phyloP scores from a whole-genome alignment of 208 protist species.

The Leishmania gerbilli region DNA sequence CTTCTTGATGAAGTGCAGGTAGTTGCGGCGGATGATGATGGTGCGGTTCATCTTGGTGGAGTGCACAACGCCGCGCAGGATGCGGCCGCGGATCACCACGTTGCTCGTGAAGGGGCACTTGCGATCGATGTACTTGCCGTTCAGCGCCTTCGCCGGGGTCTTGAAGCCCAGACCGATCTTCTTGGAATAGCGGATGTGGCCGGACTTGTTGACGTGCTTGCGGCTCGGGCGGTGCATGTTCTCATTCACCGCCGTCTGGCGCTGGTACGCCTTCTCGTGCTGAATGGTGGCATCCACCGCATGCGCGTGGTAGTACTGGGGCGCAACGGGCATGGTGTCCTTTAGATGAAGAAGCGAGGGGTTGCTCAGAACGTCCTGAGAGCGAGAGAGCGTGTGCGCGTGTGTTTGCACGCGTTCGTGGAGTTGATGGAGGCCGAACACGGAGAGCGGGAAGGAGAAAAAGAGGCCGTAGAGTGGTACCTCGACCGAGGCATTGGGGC shows the following conservation, averaged over 20 bases:
- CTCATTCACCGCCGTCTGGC: conserved; percentile 91
- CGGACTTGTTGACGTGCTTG: conserved; percentile 62
- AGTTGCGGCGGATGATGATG: conserved; percentile 99
- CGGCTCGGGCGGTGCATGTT: conserved; percentile 78
- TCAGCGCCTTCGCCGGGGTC: conserved; percentile 98
- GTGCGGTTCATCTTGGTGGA: conserved; percentile 99
- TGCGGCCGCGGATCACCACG: conserved; percentile 99
- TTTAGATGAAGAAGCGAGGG: not conserved
- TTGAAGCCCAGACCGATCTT: conserved; percentile 97
- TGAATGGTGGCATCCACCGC: conserved; percentile 87
- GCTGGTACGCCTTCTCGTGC: conserved; percentile 93
- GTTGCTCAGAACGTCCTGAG: conserved; percentile 16
- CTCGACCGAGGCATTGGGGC: not conserved
- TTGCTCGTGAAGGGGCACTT: conserved; percentile 99
- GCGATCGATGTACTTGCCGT: conserved; percentile 99
- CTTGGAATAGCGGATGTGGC: conserved; percentile 94
- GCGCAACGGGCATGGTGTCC: conserved; percentile 37
- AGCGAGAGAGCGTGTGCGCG: not conserved
- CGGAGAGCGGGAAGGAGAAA: not conserved
- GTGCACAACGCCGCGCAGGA: conserved; percentile 98
- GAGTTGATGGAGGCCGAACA: not conserved
- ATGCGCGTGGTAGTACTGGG: conserved; percentile 75
- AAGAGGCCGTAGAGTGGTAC: not conserved
- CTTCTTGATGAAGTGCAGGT: conserved; percentile 99
- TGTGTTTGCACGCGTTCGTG: not conserved